Base-by-base conservation (phyloP, 2,329 filamentous ascomycete species). In the Helotiales sp. region DNA sequence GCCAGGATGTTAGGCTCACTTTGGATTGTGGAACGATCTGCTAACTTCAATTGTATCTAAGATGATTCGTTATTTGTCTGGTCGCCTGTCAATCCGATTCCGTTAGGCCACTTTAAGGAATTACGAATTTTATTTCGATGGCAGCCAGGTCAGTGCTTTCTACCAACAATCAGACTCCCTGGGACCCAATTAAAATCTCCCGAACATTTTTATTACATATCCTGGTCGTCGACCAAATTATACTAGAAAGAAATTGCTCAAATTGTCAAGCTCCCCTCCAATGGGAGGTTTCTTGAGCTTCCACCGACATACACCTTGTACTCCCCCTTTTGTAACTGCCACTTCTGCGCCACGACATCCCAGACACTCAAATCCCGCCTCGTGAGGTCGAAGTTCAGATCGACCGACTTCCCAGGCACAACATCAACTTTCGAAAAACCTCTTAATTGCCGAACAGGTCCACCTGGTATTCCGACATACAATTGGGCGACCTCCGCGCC, bases 351-450 rank as follows among this genome's bases (percentile, higher is more conserved):
- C 0, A 76, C 79, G 2, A 87, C 84, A 74, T 91, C 86, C 89
- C 89, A 91, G 0, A 87, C 81, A 69, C 87, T 89, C 63, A 91
- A 74, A 71, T 91, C 89, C 57, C 88, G 84, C 64, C 86, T 81
- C 4, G 84, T 87, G 43, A 91, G 75, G 37, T 83, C 79, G 70
- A 91, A 86, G 0, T 71, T 77, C 7, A 87, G 74, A 1, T 77
- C 76, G 4, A 80, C 77, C 1, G 79, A 81, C 71, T 85, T 76
- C 0, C 84, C 82, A 0, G 84, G 80, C 0, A 75, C 70, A 15
- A 91, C 74, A 2, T 75, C 76, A 0, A 86, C 82, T 75, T 89
- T 90, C 30, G 84, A 82, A 69, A 91, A 91, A 6, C 89, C 88
- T 1, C 89, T 83, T 17, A 91, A 79, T 75, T 91, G 87, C 57